Percentiles rank a stretch among this genome's conserved stretches.
These are phyloP conservation scores for Metschnikowia drakensbergensis DNA, from an alignment of 805 yeast genomes.

Conservation along the genomic window DNA sequence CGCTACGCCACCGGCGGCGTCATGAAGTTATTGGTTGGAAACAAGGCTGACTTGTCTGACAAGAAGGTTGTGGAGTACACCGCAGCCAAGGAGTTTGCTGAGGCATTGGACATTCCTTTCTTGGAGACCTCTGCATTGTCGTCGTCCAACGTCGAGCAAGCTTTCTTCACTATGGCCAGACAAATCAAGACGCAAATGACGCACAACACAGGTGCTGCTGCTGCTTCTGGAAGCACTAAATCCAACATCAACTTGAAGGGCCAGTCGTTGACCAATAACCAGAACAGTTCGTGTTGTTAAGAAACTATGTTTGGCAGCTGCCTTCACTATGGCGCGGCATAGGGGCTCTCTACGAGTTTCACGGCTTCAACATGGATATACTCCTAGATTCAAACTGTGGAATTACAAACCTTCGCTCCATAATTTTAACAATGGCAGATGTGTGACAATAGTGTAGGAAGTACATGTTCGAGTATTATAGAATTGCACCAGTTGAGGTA, in stretches of 20 bases:
- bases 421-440: background rate
- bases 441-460: background rate
- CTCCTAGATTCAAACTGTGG: background rate
- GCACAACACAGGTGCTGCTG: constrained; percentile 45
- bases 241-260: constrained; percentile 72
- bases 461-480: no score
- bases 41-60: constrained; percentile 90
- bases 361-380: background rate
- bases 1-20: constrained; percentile 98
- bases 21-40: constrained; percentile 91
- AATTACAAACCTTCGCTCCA: background rate
- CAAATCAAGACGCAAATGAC: constrained; percentile 96
- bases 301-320: background rate
- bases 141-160: constrained; percentile 96
- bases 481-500: no score
- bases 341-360: background rate
- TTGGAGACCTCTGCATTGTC: constrained; percentile 94
- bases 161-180: constrained; percentile 97
- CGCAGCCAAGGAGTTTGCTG: constrained; percentile 96
- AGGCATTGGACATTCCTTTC: constrained; percentile 88
- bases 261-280: constrained; percentile 47
- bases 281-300: constrained; percentile 39
- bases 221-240: constrained; percentile 42
- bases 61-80: constrained; percentile 94
- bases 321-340: background rate